Evolutionary conservation across 148 eudicot species (phyloP), one percentile per base, ranked within the genome.

Genomic region (Chenopodium suecicum): DNA sequence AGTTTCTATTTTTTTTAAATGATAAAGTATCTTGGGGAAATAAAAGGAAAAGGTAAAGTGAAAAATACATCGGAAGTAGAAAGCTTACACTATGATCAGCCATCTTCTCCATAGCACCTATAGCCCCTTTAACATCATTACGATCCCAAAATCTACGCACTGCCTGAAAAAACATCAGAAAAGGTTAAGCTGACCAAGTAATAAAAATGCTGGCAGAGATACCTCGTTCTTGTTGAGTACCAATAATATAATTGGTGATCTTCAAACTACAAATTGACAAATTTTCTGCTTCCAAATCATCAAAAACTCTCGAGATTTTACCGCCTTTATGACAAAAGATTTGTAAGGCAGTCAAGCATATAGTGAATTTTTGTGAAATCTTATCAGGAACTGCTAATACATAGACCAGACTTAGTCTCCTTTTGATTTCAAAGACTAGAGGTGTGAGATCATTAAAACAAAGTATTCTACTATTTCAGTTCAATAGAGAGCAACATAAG

Each of bases 51-150:
- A 31, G 32, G 1, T 31, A 31, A 62, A 73, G 19, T 34, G 9
- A n/a, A 60, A 74, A 16, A 76, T 48, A 22, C 10, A 64, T 70
- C 56, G 80, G n/a, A 78, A 82, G 69, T 32, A 79, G 41, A 73
- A 77, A 47, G 82, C 92, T 88, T 89, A 94, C 99, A 85, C 92
- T 89, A 87, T 92, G 90, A 90, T 96, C 99, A 81, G 79, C 90
- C 97, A 96, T 90, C 87, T 92, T 96, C 86, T 88, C 89, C 89
- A 90, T 88, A 48, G 89, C 94, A 88, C 82, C 67, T 79, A 96
- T 83, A 69, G 97, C 93, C 78, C 97, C 99, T 90, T 88, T 96
- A 60, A 96, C 81, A 88, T 96, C 99, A 89, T 89, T 88, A 77
- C 94, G 90, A 67, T 90, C 92, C 99, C 99, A 96, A 86, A 83